Base-by-base conservation (phyloP, 371 early-diverging fungal species). In the Rhizoclosmatium hyalinum region DNA sequence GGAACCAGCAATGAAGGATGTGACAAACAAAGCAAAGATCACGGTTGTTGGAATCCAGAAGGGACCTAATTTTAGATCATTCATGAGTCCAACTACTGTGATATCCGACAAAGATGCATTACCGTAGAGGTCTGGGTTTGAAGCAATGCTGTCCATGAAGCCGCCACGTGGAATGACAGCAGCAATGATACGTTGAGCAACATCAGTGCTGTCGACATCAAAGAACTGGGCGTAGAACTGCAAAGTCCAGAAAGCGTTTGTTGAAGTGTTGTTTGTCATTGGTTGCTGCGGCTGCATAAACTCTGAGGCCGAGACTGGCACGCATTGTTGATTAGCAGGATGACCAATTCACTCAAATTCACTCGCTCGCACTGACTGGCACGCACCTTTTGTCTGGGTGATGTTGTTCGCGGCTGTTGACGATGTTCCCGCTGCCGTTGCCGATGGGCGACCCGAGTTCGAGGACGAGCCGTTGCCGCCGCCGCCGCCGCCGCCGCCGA, bases 21-120 rank as follows among this genome's bases (percentile, higher is more conserved):
- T 92, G 17, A 95, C 95, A 84, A 97, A 98, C 17, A 97, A 88
- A 32, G 89, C 77, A 76, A 97, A 95, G 17, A 98, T 91, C 39
- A 96, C 94, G 0, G 96, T 95, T 0, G 97, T 97, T 1, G 96
- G 82, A 61, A 98, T 92, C 98, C 98, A 98, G 81, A 97, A 96
- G 0, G 98, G 97, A 2, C 95, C 94, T 90, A 50, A 60, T 32
- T 24, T 32, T 32, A 1, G 32, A 1, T 32, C 32, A 32, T 32
- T 32, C 32, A 32, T 32, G 32, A 32, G 1, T 32, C 1, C 32
- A 19, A 57, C 6, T 57, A 41, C 3, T 19, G 19, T 54, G 19
- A 54, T 1, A 14, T 14, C 55, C 17, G 1, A 32, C 32, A 1
- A 32, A 32, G 1, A 32, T 0, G 32, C 1, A 73, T n/a, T 82